Evolutionary conservation across 2,329 filamentous ascomycete species (phyloP), one percentile per base, ranked within the genome.

Genomic region (Didymella lethalis): DNA sequence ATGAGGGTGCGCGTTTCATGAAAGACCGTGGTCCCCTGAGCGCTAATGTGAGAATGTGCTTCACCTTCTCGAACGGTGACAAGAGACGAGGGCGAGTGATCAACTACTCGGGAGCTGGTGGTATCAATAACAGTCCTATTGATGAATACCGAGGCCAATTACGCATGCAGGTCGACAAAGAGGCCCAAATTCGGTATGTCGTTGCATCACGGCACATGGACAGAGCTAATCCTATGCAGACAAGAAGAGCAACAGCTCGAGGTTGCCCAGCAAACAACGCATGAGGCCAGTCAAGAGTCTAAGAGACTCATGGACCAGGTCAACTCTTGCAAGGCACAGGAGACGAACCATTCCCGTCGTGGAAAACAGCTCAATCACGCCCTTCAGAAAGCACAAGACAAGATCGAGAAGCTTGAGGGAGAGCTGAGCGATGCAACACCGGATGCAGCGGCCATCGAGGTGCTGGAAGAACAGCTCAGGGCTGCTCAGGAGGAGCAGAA

Each of bases 81-180:
- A 71, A 91, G 88, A 43, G 77, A 88, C 46, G 84, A 86, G 69
- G 83, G 91, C 59, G 83, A 79, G 20, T 84, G 77, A 69, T 76
- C 40, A 62, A 61, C 20, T 53, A 61, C 20, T 67, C 64, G 29
- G 77, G 79, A 31, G 75, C 73, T 47, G 82, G 82, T n/a, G 81
- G 81, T 41, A 74, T 81, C 48, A 84, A 79, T 47, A 79, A 84
- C 36, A 78, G 80, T 38, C 84, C 85, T 12, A 81, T 90, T 5
- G 75, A 81, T 7, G 82, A 84, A 16, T 86, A 80, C 64, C 75
- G 71, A 0, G 81, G 84, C 38, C 79, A 78, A 10, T 82, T 90
- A 25, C 87, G 93, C n/a, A 96, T 97, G 87, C 90, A 89, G 70
- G 89, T 90, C 0, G 91, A 96, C 71, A 82, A 86, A 26, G 89